Base-by-base conservation (phyloP, 805 yeast species). In the Kodamaea sagamina region DNA sequence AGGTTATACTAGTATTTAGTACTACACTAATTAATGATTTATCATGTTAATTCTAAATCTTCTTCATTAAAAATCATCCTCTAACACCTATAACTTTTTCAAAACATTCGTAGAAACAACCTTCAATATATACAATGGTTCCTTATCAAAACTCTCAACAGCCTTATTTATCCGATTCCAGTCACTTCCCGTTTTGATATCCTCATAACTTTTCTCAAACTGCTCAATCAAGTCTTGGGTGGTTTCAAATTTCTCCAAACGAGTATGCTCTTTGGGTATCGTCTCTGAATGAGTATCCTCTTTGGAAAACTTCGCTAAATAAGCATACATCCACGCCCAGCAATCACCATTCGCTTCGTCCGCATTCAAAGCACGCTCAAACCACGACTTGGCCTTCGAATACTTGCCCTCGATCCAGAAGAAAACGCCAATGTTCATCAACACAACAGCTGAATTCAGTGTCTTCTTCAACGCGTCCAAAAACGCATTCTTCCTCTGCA, bases 391-490 rank as follows among this genome's bases (percentile, higher is more conserved):
- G 0, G 95, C 87, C 49, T 81, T 83, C 1, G 74, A 63, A 18
- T 73, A 61, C 50, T 85, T 85, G 0, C 85, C 83, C 18, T 79
- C 84, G 1, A 66, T 54, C 82, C 84, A 83, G 48, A 89, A 81
- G 43, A 79, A 76, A 9, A 71, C 64, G 0, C 93, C 97, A 24
- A 89, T 82, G 0, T 78, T 72, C 9, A 78, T 51, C 9, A 90
- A 65, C 1, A 92, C 76, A 12, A 70, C 46, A 0, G 83, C 72
- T 39, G 82, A 71, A 48, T 84, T 84, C 32, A 75, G 66, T 0
- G 95, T 86, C 8, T 72, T 72, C 44, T 75, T 78, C 48, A 92
- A 68, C 0, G 97, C 96, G 52, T 83, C 86, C 18, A 81, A 72
- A 41, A 85, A 81, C 6, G 78, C 66, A 12, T 78, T 77, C 59